Evolutionary conservation across 495 filamentous ascomycete genomes (phyloP).

Genomic region (Cenococcum geophilum): DNA sequence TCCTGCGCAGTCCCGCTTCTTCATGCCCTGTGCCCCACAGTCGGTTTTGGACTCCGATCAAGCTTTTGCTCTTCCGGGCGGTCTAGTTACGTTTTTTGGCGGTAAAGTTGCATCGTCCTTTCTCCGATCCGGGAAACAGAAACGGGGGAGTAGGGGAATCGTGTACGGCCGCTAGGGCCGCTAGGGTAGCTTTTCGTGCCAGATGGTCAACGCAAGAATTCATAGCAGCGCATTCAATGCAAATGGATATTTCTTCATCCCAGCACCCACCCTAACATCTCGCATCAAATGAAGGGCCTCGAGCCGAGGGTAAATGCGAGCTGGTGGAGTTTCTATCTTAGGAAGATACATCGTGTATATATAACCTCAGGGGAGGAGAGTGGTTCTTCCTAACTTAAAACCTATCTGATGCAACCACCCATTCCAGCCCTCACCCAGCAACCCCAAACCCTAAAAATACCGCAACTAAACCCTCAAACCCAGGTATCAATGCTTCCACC

Average conservation of each 20-base stretch:
- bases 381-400: no score
- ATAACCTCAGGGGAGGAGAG: no score
- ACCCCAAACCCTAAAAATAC: no score
- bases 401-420: no score
- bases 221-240: not conserved
- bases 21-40: not conserved
- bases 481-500: not conserved
- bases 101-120: not conserved
- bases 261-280: no score
- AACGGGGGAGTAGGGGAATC: not conserved
- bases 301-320: no score
- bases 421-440: no score
- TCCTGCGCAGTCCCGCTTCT: not conserved
- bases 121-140: not conserved
- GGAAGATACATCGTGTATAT: no score
- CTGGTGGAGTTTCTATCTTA: no score
- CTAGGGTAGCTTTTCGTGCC: not conserved
- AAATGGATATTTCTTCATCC: not conserved
- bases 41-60: not conserved
- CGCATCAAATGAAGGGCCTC: no score
- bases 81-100: not conserved
- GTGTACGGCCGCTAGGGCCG: not conserved
- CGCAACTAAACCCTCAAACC: not conserved
- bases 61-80: not conserved
- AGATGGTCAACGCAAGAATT: not conserved